Evolutionary conservation across 2,329 filamentous ascomycete species (phyloP), one percentile per base, ranked within the genome.

Genomic region (Botrytis pseudocinerea): DNA sequence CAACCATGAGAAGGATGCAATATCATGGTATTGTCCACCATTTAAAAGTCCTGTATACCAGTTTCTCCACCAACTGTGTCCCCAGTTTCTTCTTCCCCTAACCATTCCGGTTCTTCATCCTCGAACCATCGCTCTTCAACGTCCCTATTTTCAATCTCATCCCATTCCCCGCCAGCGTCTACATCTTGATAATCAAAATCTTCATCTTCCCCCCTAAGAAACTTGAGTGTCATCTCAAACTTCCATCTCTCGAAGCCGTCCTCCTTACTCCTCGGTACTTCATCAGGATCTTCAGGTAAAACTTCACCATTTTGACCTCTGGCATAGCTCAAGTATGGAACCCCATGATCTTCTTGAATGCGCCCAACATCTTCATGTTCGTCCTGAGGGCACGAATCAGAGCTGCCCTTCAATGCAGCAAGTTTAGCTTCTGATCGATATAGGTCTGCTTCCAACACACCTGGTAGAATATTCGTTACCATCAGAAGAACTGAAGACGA

Each of bases 101-200:
- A 72, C 78, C 79, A 81, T 64, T 77, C 76, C 38, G 80, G 79
- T 72, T 81, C 79, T 74, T 82, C 80, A 28, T 80, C 79, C 25
- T 81, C 80, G 79, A 82, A 82, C 79, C 79, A 82, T 68, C 72
- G 75, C 60, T 82, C 80, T 72, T 81, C 80, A 48, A 75, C 77
- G 73, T 82, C 80, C 65, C 75, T 75, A 38, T 76, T 74, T 70
- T 81, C 80, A 54, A 82, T 76, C 60, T 75, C 76, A 76, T 82
- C 80, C 69, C 72, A 79, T 40, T 80, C 80, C 16, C 79, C 79
- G 72, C 75, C 79, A 61, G 78, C 76, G 78, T 82, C 80, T 28
- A 82, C 77, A 32, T 64, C 61, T 46, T 70, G 70, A 73, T 82
- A 82, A 59, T 81, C 76, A 74, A 82, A 81, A 61, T 82, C 80